Evolutionary conservation across 345 rosid species (phyloP).

Genomic region (Hevea brasiliensis): DNA sequence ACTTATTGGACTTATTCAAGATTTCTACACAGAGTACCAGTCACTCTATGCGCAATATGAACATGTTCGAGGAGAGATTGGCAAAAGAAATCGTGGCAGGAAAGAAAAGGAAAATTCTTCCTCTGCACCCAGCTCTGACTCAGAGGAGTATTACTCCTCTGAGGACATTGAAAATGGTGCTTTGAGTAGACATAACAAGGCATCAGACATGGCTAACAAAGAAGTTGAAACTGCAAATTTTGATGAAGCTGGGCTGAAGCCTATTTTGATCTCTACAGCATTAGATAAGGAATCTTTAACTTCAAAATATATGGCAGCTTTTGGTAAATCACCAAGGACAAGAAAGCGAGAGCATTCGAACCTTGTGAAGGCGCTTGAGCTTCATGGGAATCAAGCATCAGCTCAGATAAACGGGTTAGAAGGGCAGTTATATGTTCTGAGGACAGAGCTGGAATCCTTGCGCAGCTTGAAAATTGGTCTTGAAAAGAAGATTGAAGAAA

Average conservation of each 20-base stretch:
- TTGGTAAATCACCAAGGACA: slow-evolving; percentile 33
- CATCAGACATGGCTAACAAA: not conserved
- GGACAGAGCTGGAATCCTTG: slow-evolving; percentile 46
- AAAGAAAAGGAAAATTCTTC: slow-evolving; percentile 22
- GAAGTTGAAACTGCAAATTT: not conserved
- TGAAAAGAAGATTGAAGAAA: slow-evolving; percentile 35
- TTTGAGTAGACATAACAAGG: slow-evolving; percentile 1
- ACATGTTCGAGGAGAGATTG: slow-evolving; percentile 32
- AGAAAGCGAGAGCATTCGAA: slow-evolving; percentile 35
- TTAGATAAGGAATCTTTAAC: slow-evolving; percentile 38
- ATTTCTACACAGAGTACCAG: slow-evolving; percentile 47
- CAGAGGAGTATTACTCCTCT: slow-evolving; percentile 48
- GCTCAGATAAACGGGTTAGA: slow-evolving; percentile 45
- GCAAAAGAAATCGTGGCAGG: slow-evolving; percentile 15
- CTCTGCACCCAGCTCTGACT: slow-evolving; percentile 46
- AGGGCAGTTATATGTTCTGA: slow-evolving; percentile 39
- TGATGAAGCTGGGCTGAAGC: slow-evolving; percentile 27
- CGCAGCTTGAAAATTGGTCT: slow-evolving; percentile 30
- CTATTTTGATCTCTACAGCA: slow-evolving; percentile 20
- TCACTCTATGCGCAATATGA: slow-evolving; percentile 40
- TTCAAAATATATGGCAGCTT: slow-evolving; percentile 12
- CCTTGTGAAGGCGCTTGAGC: slow-evolving; percentile 28
- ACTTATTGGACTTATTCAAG: slow-evolving; percentile 45
- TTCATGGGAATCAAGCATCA: slow-evolving; percentile 16
- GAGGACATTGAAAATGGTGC: slow-evolving; percentile 41